Conservation (phyloP, 495 filamentous ascomycete genomes). For the Talaromyces adpressus region DNA sequence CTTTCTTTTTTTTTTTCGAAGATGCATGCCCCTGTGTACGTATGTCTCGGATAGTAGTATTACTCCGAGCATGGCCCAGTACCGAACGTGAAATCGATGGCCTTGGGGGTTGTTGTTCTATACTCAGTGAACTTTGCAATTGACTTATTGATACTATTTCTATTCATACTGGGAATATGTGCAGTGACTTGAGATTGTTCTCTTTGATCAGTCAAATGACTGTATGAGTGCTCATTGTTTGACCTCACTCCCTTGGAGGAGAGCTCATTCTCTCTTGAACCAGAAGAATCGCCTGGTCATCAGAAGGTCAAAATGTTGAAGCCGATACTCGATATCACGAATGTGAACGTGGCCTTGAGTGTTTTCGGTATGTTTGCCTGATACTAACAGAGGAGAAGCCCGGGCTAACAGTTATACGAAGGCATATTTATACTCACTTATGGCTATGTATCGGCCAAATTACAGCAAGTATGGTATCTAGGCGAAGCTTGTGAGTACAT, state of each 20-base stretch:
- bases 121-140: neutral
- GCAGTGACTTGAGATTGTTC: neutral
- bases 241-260: neutral
- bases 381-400: neutral
- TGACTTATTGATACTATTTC: neutral
- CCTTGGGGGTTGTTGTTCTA: neutral
- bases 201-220: neutral
- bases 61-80: neutral
- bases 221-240: neutral
- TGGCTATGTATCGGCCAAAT: conserved; percentile 44
- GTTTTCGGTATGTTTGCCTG: conserved; percentile 30
- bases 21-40: neutral
- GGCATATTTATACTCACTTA: conserved; percentile 28
- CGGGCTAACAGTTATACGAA: conserved; percentile 10
- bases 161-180: neutral
- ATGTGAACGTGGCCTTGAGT: conserved; percentile 41
- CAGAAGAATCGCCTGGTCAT: conserved; percentile 4
- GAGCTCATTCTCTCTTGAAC: neutral
- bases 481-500: conserved; percentile 46
- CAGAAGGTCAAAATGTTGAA: conserved; percentile 26
- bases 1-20: neutral
- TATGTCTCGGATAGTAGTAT: neutral
- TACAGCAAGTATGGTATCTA: conserved; percentile 49
- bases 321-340: conserved; percentile 45
- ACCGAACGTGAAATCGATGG: neutral